These are phyloP conservation scores for Cyclotella kingstonii DNA, from an alignment of 108 stramenopile species.

Conservation along the genomic window DNA sequence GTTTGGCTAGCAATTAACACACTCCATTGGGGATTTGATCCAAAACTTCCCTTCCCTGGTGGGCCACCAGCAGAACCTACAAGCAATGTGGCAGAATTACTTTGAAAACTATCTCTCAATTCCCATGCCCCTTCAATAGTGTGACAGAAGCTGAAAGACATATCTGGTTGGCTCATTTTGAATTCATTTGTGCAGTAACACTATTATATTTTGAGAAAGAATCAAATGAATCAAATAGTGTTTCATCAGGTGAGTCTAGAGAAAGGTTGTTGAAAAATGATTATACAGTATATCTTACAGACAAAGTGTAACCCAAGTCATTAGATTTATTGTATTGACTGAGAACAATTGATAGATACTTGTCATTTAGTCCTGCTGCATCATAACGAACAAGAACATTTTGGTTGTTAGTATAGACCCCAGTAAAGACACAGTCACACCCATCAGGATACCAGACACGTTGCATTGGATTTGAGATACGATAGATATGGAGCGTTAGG, in stretches of 20 bases:
- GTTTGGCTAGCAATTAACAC: conserved; percentile 29
- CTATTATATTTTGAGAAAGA: background rate
- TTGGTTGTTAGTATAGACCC: conserved; percentile 77
- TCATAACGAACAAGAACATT: conserved; percentile 77
- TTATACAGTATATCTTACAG: conserved; percentile 29
- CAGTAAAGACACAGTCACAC: conserved; percentile 44
- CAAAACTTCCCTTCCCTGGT: conserved; percentile 42
- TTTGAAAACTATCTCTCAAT: conserved; percentile 4
- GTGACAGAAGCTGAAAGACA: conserved; percentile 24
- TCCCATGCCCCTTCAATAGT: conserved; percentile 23
- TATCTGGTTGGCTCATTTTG: conserved; percentile 43
- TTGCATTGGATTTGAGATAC: conserved; percentile 43
- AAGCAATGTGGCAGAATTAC: conserved; percentile 19
- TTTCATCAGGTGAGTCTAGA: background rate
- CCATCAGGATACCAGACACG: conserved; percentile 63
- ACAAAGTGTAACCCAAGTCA: conserved; percentile 69
- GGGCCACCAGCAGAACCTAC: conserved; percentile 56
- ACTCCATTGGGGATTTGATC: conserved; percentile 60
- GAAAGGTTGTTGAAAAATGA: background rate
- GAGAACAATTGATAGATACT: conserved; percentile 64
- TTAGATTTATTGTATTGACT: conserved; percentile 69
- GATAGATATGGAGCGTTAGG: conserved; percentile 63
- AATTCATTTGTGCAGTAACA: conserved; percentile 72
- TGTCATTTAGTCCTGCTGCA: conserved; percentile 43
- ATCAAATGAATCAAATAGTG: background rate